Percentiles rank a stretch among this genome's conserved stretches.
phyloP scores from a whole-genome alignment of 768 basidiomycete genomes.

The Suillus subluteus region DNA sequence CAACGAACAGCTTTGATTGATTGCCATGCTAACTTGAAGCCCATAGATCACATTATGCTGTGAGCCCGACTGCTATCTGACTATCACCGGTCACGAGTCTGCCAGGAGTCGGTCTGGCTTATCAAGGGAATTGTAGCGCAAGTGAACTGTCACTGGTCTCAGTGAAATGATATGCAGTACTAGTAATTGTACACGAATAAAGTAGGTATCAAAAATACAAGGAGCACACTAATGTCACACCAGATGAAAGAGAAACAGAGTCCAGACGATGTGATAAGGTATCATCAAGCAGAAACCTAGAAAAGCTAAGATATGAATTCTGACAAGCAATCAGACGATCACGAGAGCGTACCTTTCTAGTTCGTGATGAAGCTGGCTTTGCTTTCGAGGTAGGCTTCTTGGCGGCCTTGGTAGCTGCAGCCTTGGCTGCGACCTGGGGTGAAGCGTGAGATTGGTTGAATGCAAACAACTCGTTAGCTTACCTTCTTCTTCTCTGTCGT shows the following conservation, averaged over 20 bases:
- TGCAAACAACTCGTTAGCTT: not conserved
- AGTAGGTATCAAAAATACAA: conserved; percentile 12
- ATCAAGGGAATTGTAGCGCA: not conserved
- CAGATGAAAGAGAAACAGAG: not conserved
- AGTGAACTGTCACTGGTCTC: not conserved
- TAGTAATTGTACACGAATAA: conserved; percentile 13
- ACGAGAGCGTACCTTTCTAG: not conserved
- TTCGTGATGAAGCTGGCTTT: conserved; percentile 6
- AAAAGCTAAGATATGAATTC: not conserved
- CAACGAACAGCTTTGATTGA: not conserved
- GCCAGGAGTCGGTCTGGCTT: not conserved
- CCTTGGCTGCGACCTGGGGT: conserved; percentile 32
- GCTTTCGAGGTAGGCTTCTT: conserved; percentile 25
- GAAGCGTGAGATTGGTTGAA: not conserved
- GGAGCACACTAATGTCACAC: conserved; percentile 3
- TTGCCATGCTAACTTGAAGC: not conserved
- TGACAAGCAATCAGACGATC: not conserved
- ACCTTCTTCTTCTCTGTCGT: conserved; percentile 28
- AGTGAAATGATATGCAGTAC: conserved; percentile 9
- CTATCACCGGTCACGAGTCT: not conserved
- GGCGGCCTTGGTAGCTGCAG: conserved; percentile 31
- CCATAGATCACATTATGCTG: not conserved
- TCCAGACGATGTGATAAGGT: not conserved
- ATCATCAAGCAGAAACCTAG: not conserved
- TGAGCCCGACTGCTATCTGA: not conserved